Percentiles rank a stretch among this genome's conserved stretches.
phyloP scores from a whole-genome alignment of 192 early-diverging fungal genomes.

The Coemansia sp. region DNA sequence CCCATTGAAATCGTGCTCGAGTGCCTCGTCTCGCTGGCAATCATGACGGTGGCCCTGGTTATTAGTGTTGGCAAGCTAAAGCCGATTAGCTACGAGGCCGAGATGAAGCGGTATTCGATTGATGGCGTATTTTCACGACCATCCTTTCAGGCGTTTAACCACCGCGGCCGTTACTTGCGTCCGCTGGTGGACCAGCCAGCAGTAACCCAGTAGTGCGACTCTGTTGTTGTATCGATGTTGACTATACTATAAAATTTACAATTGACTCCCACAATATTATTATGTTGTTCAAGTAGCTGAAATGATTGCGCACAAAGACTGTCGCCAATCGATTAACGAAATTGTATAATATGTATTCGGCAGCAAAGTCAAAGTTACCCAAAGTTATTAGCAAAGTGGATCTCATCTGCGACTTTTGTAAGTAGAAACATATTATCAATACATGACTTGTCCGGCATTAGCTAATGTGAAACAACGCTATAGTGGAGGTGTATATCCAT shows the following conservation, averaged over 20 bases:
- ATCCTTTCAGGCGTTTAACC: constrained; percentile 53
- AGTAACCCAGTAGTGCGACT: neutral
- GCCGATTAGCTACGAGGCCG: constrained; percentile 53
- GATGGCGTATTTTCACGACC: constrained; percentile 51
- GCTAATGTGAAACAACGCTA: neutral
- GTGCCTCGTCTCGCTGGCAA: constrained; percentile 39
- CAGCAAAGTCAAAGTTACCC: neutral
- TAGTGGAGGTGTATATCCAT: constrained; percentile 52
- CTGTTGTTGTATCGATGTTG: neutral
- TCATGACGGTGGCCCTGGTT: constrained; percentile 47
- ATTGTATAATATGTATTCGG: neutral
- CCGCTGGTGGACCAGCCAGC: constrained; percentile 22
- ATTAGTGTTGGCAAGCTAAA: constrained; percentile 42
- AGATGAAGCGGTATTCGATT: constrained; percentile 56
- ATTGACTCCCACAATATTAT: neutral
- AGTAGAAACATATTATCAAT: neutral
- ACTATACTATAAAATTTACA: neutral
- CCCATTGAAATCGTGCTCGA: constrained; percentile 49
- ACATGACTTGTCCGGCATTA: neutral
- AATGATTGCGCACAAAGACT: neutral
- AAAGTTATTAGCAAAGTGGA: constrained; percentile 27
- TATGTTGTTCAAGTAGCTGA: neutral
- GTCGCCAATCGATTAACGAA: neutral
- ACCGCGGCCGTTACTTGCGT: constrained; percentile 47
- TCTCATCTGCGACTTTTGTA: constrained; percentile 49